Base-by-base conservation (phyloP, 176 grass and related monocot genomes). In the Aegilops tauschii region DNA sequence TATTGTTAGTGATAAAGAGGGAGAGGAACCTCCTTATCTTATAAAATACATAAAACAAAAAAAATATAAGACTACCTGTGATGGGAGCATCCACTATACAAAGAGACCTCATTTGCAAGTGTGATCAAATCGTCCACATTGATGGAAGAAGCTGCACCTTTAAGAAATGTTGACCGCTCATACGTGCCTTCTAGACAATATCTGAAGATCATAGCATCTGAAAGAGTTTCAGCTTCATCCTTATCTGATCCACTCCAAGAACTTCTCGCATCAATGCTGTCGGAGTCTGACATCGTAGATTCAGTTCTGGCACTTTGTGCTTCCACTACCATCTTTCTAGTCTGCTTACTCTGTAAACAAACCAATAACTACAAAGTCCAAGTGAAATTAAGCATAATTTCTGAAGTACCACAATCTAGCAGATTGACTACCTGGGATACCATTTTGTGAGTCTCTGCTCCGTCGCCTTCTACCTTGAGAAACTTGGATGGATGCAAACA, bases 51-150 rank as follows among this genome's bases (percentile, higher is more conserved):
- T 20, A 73, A 40, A 68, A 59, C 32, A 10, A 18, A 62, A 45
- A 31, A 42, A 12, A 65, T 12, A 21, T 54, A 66, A 68, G 34
- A 88, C 77, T 89, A 96, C 97, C 93, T 81, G 87, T 98, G 94
- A 86, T 98, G 94, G 86, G 88, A 91, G 79, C 97, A 98, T 78
- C 97, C 97, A 90, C 88, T 94, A 81, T 96, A 96, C 50, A 98
- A 78, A 23, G 87, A 90, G 54, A 96, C 85, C 62, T 84, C 84
- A 76, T 94, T 90, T 84, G 93, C 90, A 84, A 94, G 90, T 85
- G 89, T 92, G 65, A 52, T 37, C 61, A 96, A 90, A 72, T 94
- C 88, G 29, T 96, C 92, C 79, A 96, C 78, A 58, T 84, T 91
- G 32, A 85, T 74, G 58, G 75, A 92, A 86, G 85, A 39, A 77